Base-by-base conservation (phyloP, 345 rosid species). In the Rhizophora mangle region DNA sequence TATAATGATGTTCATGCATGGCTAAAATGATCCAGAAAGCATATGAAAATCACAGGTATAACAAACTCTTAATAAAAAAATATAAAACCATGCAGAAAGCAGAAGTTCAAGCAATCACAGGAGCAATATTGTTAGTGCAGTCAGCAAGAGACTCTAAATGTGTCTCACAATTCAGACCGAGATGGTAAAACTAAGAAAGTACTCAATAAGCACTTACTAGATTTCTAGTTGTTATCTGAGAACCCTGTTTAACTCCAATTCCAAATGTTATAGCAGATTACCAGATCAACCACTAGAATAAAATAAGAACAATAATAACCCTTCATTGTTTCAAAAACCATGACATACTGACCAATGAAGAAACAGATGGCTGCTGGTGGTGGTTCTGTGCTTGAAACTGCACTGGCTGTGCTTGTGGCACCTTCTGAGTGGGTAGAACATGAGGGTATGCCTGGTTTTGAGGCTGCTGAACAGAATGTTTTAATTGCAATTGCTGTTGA, bases 401-500 rank as follows among this genome's bases (percentile, higher is more conserved):
- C 83, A 63, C 65, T 47, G 80, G 93, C 68, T 88, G 98, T 70
- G 83, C 73, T 72, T 80, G 96, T 21, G 84, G 82, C 73, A 73
- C 79, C 60, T 84, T 89, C 74, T 79, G 96, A 32, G 84, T 65
- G 63, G 80, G 73, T 69, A 79, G 72, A 69, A 68, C 74, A 66
- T 82, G 90, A 67, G 84, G 74, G 46, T 79, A 83, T 52, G 78
- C 49, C 71, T 81, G 96, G 75, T 74, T 61, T 70, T 83, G 91
- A 51, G 84, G 80, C 79, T 73, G 92, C 59, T 85, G 90, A 65
- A 78, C 68, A 57, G 73, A 67, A 55, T 77, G 85, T 71, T 86
- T 87, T 76, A 77, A 85, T 71, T 77, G 80, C 27, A 53, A 78
- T 26, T 79, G 90, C 58, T 82, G 88, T 72, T 87, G 90, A 53